Base-by-base conservation (phyloP, 2,329 filamentous ascomycete genomes). In the Grosmannia clavigera region DNA sequence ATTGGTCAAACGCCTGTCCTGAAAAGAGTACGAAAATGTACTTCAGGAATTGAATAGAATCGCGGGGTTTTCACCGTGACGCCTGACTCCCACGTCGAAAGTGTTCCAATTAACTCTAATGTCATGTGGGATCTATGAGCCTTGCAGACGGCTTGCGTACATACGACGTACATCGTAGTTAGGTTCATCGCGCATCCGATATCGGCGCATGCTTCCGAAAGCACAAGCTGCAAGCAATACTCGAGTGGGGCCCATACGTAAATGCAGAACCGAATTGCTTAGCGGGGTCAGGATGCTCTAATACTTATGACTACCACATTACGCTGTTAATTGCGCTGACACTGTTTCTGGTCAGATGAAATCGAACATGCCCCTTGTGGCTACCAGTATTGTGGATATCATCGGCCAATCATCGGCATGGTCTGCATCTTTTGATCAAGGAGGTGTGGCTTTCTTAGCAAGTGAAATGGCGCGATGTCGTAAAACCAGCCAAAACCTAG, bases 291-390 rank as follows among this genome's bases (percentile, higher is more conserved):
- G 7, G 31, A n/a, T 31, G 14, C 16, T n/a, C 25, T 31, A 10
- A 14, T 29, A 33, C 12, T n/a, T n/a, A 54, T 33, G 56, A 52
- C n/a, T 14, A 31, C 3, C 33, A 14, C 31, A n/a, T 38, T 25
- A 43, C 19, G 14, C 29, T 51, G 56, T 33, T 50, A 61, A 60
- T 63, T 63, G 56, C 19, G 63, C 64, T 65, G 61, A 65, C 64
- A 55, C 56, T 55, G 12, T 5, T 5, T 31, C 50, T 63, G 64
- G 63, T 62, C 63, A 64, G 59, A 63, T 33, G 35, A 52, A 61
- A 58, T 61, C 29, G 35, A 60, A 53, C 10, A 4, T 50, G 29
- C 22, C 48, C 22, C 51, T 16, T 60, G 48, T 60, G 58, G 60
- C 48, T 38, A 46, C 43, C 19, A 16, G n/a, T n/a, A 7, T 22